Evolutionary conservation across 2,329 filamentous ascomycete species (phyloP).

Genomic region (Alternaria panax): DNA sequence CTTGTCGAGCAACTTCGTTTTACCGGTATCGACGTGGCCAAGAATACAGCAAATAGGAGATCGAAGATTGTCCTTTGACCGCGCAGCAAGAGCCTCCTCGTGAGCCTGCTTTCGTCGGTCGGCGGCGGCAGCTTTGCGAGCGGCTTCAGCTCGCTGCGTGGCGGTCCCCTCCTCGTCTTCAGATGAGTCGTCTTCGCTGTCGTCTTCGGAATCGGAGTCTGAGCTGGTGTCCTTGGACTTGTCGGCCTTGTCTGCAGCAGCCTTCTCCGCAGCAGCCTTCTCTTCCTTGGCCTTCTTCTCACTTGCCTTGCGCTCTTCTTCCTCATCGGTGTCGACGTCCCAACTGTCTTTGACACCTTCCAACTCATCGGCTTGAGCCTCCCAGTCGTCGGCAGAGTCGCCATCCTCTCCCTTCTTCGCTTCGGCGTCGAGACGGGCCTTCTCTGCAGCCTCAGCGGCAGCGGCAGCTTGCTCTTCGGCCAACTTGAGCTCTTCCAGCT

Average conservation of each 20-base stretch:
- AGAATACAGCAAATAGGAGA: slow-evolving; percentile 99
- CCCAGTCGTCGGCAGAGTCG: slow-evolving; percentile 81
- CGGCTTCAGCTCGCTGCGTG: slow-evolving; percentile 73
- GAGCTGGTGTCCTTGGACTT: slow-evolving; percentile 31
- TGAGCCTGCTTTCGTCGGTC: slow-evolving; percentile 88
- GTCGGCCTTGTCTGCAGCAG: slow-evolving; percentile 36
- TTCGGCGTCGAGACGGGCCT: slow-evolving; percentile 59
- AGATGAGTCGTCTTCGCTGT: slow-evolving; percentile 65
- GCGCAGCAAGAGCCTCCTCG: slow-evolving; percentile 87
- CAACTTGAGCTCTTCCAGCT: slow-evolving; percentile 61
- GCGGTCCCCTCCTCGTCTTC: slow-evolving; percentile 79
- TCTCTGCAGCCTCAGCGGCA: slow-evolving; percentile 78
- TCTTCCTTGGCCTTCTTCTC: slow-evolving; percentile 33
- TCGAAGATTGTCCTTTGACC: slow-evolving; percentile 91
- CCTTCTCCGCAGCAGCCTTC: slow-evolving; percentile 39
- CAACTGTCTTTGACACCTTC: slow-evolving; percentile 91
- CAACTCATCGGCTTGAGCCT: slow-evolving; percentile 76
- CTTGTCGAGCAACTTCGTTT: slow-evolving; percentile 99
- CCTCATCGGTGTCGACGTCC: slow-evolving; percentile 85
- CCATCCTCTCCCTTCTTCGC: slow-evolving; percentile 70
- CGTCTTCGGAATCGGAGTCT: slow-evolving; percentile 51
- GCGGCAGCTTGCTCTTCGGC: slow-evolving; percentile 75
- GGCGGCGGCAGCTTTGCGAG: slow-evolving; percentile 86
- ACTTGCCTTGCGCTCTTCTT: slow-evolving; percentile 58
- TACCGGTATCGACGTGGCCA: slow-evolving; percentile 99